Evolutionary conservation across 1,284 basidiomycete genomes (phyloP).

Genomic region (Porogramme epimiltina): DNA sequence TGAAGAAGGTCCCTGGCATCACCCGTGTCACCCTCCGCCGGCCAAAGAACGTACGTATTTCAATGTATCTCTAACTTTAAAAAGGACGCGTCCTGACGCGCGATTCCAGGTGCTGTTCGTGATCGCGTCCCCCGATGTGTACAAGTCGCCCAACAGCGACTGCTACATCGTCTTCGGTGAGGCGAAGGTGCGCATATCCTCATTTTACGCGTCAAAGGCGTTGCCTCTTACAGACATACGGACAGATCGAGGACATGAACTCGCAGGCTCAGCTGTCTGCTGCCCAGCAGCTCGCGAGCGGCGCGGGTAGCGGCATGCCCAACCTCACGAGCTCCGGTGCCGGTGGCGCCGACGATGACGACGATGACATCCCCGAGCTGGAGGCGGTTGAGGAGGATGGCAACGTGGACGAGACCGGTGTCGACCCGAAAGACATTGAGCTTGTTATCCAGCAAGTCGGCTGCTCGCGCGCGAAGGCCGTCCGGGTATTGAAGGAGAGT

Average conservation of each 20-base stretch:
- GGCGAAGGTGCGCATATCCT: slow-evolving; percentile 70
- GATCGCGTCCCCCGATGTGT: slow-evolving; percentile 92
- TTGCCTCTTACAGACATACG: no score
- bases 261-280: slow-evolving; percentile 82
- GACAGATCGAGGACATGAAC: slow-evolving; percentile 92
- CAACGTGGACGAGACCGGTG: slow-evolving; percentile 76
- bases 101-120: slow-evolving; percentile 82
- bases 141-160: slow-evolving; percentile 96
- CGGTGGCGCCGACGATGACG: slow-evolving; percentile 61
- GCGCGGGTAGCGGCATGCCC: slow-evolving; percentile 49
- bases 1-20: slow-evolving; percentile 92
- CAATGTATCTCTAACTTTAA: not conserved
- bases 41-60: slow-evolving; percentile 82
- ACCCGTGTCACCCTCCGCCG: slow-evolving; percentile 94
- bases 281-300: slow-evolving; percentile 79
- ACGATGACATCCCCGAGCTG: slow-evolving; percentile 81
- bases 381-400: slow-evolving; percentile 81
- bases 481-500: slow-evolving; percentile 84
- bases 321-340: slow-evolving; percentile 56
- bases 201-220: not conserved
- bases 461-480: slow-evolving; percentile 88
- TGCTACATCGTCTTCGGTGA: slow-evolving; percentile 99
- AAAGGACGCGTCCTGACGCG: not conserved
- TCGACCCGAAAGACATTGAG: slow-evolving; percentile 95
- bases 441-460: slow-evolving; percentile 87